These are phyloP conservation scores for Sisymbrium irio DNA, from an alignment of 345 rosid species.

Conservation along the genomic window DNA sequence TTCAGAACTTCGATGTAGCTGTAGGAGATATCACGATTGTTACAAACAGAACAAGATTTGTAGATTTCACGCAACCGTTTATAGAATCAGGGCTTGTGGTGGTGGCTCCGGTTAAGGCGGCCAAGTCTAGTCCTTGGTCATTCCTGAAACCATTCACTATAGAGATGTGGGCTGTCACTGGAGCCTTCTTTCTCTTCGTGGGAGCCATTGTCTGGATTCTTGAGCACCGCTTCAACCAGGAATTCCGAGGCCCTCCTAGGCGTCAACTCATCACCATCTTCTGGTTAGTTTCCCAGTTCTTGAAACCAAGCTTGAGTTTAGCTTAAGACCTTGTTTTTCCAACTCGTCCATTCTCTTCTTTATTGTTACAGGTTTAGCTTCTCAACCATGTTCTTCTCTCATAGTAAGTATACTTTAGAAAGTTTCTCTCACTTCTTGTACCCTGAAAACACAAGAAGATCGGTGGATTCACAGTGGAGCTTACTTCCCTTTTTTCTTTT, in stretches of 20 bases:
- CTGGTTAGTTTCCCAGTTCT: constrained; percentile 55
- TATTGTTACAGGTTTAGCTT: constrained; percentile 85
- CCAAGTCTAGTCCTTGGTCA: constrained; percentile 86
- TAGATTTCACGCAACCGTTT: constrained; percentile 93
- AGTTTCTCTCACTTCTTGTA: background rate
- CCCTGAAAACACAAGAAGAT: background rate
- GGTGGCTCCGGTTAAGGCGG: constrained; percentile 69
- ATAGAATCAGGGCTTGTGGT: constrained; percentile 84
- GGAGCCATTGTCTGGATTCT: constrained; percentile 98
- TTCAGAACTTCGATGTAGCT: constrained; percentile 78
- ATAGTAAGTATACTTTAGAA: constrained; percentile 50
- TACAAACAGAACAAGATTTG: constrained; percentile 76
- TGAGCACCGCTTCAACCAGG: constrained; percentile 80
- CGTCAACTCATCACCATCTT: constrained; percentile 81
- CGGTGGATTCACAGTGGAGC: background rate
- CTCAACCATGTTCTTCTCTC: constrained; percentile 98
- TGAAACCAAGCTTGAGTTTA: constrained; percentile 11
- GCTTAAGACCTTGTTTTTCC: background rate
- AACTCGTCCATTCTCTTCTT: background rate
- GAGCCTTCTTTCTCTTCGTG: constrained; percentile 74
- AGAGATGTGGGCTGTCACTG: constrained; percentile 94
- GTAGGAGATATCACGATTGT: constrained; percentile 83
- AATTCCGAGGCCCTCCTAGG: constrained; percentile 88
- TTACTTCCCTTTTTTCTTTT: constrained; percentile 3
- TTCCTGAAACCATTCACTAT: constrained; percentile 90